phyloP scores from a whole-genome alignment of 148 eudicot genomes.

The Dysphania ambrosioides region DNA sequence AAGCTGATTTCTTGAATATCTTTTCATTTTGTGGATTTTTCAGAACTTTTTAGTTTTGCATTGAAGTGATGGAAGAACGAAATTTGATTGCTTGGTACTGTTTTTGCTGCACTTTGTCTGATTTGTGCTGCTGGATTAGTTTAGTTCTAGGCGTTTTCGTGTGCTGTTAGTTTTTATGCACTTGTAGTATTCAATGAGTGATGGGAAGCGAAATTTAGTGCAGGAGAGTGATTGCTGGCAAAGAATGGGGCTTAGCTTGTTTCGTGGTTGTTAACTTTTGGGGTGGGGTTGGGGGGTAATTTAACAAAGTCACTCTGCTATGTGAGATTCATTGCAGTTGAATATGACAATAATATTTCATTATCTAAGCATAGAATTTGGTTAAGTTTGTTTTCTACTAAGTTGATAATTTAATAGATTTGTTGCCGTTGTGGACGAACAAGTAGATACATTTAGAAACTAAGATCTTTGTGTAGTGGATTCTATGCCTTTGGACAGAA shows the following conservation, averaged over 20 bases:
- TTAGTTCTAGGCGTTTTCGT: background rate
- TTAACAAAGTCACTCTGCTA: background rate
- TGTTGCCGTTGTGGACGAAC: background rate
- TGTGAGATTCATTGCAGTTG: constrained; percentile 5
- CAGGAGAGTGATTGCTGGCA: background rate
- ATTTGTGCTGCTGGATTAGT: background rate
- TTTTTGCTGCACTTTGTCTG: background rate
- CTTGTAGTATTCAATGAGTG: background rate
- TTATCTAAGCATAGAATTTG: background rate
- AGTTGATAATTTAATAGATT: background rate
- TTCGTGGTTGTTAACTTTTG: background rate
- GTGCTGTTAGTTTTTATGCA: background rate
- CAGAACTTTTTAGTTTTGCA: background rate
- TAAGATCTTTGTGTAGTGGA: background rate
- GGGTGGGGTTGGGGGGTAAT: background rate
- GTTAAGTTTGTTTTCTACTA: background rate
- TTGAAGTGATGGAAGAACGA: background rate
- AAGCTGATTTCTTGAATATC: constrained; percentile 15
- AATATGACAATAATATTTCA: background rate
- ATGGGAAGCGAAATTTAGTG: background rate
- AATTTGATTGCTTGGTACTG: background rate
- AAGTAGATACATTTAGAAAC: background rate
- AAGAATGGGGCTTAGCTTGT: background rate
- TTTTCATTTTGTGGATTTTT: background rate
- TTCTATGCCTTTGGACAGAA: background rate